Base-by-base conservation (phyloP, 345 rosid species). In the Gossypium longicalyx region DNA sequence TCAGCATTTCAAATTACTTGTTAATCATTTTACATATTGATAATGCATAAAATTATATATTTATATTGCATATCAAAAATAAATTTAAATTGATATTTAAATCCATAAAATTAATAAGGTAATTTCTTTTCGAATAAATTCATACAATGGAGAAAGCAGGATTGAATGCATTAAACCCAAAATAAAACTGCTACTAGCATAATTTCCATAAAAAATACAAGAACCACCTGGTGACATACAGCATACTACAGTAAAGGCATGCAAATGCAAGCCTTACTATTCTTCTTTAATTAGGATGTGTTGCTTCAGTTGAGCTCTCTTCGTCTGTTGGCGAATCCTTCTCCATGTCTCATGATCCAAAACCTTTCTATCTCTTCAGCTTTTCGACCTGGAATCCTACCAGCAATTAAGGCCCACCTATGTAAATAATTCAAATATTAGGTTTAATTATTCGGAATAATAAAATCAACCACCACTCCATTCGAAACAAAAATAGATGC, bases 301-400 rank as follows among this genome's bases (percentile, higher is more conserved):
- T 9, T 56, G 27, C 8, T 56, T 19, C 23, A 8, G 60, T 22
- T 58, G 16, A 13, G 68, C 38, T 64, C 52, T 56, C 12, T 43
- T 27, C 77, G 63, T 15, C 65, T 43, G 57, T 47, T 25, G 53
- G 77, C 71, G 38, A 74, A 78, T 27, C 41, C 60, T 73, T 80
- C 75, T 0, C 70, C 67, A 17, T 85, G 83, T 73, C 77, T 83
- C 88, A 85, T 85, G 52, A 85, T 77, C 88, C 88, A 85, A 73
- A 81, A 83, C 82, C 88, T 83, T 80, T 85, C 88, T 76, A 83
- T 81, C 74, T 85, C 88, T 66, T 81, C 86, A 7, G 86, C 82
- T 63, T 77, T 83, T 3, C 86, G 70, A 9, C 88, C 88, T 1
- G 88, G 86, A 81, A 85, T 70, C 58, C 88, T 62, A 10, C 86